A percentile compares a stretch with the other conserved stretches of the same genome.
Evolutionary conservation across 2,329 filamentous ascomycete genomes (phyloP).

Genomic region (Botrytis pseudocinerea): DNA sequence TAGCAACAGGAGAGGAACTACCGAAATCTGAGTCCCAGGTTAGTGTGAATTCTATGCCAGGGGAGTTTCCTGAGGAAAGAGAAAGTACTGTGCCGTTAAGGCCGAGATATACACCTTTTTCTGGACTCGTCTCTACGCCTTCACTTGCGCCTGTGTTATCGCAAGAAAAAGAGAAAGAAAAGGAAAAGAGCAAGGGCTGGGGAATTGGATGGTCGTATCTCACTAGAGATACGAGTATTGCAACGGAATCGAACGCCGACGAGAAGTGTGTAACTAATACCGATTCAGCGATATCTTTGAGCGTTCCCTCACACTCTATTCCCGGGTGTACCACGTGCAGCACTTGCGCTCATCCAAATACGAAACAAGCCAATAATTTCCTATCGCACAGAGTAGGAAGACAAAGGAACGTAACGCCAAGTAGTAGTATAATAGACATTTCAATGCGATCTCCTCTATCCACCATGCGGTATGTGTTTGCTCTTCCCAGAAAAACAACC

Average conservation of each 20-base stretch:
- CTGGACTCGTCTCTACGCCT: neutral
- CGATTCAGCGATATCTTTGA: conserved; percentile 33
- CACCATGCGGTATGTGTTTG: conserved; percentile 31
- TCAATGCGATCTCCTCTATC: conserved; percentile 35
- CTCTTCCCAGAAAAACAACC: neutral
- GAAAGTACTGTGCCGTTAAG: conserved; percentile 25
- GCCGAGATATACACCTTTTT: conserved; percentile 8
- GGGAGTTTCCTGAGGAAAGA: conserved; percentile 24
- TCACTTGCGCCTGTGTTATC: neutral
- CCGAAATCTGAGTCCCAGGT: conserved; percentile 18
- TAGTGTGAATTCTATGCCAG: conserved; percentile 17
- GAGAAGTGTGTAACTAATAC: conserved; percentile 25
- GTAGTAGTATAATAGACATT: conserved; percentile 36
- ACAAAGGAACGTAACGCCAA: conserved; percentile 33
- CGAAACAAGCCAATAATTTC: conserved; percentile 17
- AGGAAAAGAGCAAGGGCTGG: conserved; percentile 24
- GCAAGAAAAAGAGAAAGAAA: conserved; percentile 17
- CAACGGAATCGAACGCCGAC: neutral
- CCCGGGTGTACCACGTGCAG: conserved; percentile 24
- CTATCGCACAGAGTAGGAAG: conserved; percentile 22
- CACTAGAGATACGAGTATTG: conserved; percentile 17
- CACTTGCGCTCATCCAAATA: conserved; percentile 23
- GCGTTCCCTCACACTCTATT: conserved; percentile 24
- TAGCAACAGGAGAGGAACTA: neutral
- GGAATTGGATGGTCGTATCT: conserved; percentile 34